Conservation (phyloP, 2,329 filamentous ascomycete species). For the Sphaerostilbella broomeana region DNA sequence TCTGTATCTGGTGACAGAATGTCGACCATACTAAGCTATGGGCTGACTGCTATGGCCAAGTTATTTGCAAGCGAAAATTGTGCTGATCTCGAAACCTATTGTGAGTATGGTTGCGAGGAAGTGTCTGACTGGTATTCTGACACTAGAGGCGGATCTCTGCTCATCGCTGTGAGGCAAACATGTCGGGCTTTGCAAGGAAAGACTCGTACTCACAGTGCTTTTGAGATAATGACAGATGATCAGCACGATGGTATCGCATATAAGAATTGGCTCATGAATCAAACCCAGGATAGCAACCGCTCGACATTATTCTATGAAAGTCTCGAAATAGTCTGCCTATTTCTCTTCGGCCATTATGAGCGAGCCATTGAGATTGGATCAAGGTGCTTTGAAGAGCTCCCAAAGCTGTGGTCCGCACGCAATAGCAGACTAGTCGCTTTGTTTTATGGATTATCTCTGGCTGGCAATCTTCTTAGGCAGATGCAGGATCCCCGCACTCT, state of each 20-base stretch:
- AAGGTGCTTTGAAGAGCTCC: constrained; percentile 39
- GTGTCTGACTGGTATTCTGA: constrained; percentile 66
- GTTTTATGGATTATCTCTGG: constrained; percentile 53
- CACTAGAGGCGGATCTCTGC: constrained; percentile 61
- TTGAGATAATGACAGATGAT: constrained; percentile 59
- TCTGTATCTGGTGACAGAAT: constrained; percentile 63
- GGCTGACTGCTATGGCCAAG: constrained; percentile 58
- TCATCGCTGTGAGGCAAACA: constrained; percentile 60
- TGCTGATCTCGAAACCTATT: constrained; percentile 62
- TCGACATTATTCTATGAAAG: constrained; percentile 63
- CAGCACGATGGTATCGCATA: constrained; percentile 54
- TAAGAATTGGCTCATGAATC: constrained; percentile 50
- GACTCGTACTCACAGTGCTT: constrained; percentile 46
- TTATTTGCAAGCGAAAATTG: constrained; percentile 65
- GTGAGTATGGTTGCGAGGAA: constrained; percentile 66
- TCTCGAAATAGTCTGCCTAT: constrained; percentile 56
- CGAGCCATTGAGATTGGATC: constrained; percentile 52
- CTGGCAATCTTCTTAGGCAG: constrained; percentile 44
- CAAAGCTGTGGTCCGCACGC: constrained; percentile 52
- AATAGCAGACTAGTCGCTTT: constrained; percentile 52
- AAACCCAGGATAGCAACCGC: constrained; percentile 52
- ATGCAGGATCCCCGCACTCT: constrained; percentile 41
- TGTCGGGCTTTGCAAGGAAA: constrained; percentile 69
- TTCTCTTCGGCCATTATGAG: constrained; percentile 57
- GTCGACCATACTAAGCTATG: constrained; percentile 64